phyloP scores from a whole-genome alignment of 164 flowering plant species.

The Kingdonia uniflora region DNA sequence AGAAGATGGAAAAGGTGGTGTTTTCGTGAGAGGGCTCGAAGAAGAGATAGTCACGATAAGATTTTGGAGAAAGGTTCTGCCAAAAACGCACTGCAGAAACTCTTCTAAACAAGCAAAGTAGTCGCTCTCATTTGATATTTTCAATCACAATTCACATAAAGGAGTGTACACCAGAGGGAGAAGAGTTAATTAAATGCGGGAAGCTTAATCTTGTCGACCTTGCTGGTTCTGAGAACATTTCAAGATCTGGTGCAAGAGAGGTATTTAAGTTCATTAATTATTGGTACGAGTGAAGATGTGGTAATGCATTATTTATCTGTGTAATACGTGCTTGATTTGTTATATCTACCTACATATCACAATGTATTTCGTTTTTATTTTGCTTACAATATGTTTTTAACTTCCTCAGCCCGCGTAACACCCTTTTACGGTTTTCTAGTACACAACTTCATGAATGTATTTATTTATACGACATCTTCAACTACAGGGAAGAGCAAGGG shows the following conservation, averaged over 20 bases:
- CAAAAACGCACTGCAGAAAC: conserved; percentile 77
- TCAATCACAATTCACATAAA: conserved; percentile 83
- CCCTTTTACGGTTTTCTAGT: conserved; percentile 4
- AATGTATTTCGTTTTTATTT: too few relatives aligned
- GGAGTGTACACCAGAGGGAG: conserved; percentile 80
- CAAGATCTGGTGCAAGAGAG: conserved; percentile 88
- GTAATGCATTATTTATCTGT: too few relatives aligned
- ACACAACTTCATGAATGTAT: background rate
- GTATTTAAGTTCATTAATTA: conserved; percentile 16
- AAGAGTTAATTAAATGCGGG: conserved; percentile 80
- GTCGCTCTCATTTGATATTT: conserved; percentile 82
- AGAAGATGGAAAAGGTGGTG: conserved; percentile 92
- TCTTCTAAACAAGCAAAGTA: conserved; percentile 81
- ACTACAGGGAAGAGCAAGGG: conserved; percentile 77
- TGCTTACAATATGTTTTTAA: too few relatives aligned
- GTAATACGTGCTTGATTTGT: too few relatives aligned
- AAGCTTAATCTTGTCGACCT: conserved; percentile 86
- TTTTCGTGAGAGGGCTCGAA: conserved; percentile 80
- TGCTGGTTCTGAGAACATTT: conserved; percentile 87
- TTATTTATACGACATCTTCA: background rate
- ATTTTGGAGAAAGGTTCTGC: conserved; percentile 82
- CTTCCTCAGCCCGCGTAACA: too few relatives aligned
- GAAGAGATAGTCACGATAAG: conserved; percentile 73
- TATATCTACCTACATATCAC: too few relatives aligned
- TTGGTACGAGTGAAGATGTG: too few relatives aligned